Conservation (phyloP, 176 grass and related monocot species). For the Paspalum vaginatum region DNA sequence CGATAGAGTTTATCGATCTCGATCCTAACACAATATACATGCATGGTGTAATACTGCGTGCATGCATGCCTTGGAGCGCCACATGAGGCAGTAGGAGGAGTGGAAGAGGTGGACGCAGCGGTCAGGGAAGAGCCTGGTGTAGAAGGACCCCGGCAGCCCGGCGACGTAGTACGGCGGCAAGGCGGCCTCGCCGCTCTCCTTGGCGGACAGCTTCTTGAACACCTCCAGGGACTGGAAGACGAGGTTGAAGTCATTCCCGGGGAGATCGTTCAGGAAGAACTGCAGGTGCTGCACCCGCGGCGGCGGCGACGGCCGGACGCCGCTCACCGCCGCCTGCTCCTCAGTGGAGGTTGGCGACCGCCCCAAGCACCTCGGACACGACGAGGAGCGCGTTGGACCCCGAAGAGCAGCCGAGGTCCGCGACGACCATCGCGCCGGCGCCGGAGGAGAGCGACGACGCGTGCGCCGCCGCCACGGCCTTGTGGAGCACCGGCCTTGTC, state of each 20-base stretch:
- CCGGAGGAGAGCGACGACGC: slow-evolving; percentile 9
- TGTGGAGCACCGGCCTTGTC: slow-evolving; percentile 45
- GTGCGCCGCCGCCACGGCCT: slow-evolving; percentile 36
- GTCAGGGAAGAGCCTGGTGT: slow-evolving; percentile 59
- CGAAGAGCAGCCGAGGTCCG: slow-evolving; percentile 73
- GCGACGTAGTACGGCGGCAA: slow-evolving; percentile 51
- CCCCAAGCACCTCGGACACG: slow-evolving; percentile 49
- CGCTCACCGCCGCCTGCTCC: neutral
- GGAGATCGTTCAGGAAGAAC: slow-evolving; percentile 82
- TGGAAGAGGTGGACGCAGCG: slow-evolving; percentile 65
- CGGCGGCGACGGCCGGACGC: neutral
- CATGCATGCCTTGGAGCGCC: slow-evolving; percentile 47
- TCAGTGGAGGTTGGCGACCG: slow-evolving; percentile 4
- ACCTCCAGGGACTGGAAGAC: slow-evolving; percentile 51
- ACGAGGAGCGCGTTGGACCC: slow-evolving; percentile 64
- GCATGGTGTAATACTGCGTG: no score
- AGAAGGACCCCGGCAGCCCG: slow-evolving; percentile 65
- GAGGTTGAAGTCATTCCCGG: slow-evolving; percentile 69
- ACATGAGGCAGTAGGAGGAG: slow-evolving; percentile 67
- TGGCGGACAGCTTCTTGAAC: neutral
- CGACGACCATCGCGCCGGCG: slow-evolving; percentile 44
- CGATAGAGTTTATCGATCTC: no score
- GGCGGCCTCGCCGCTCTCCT: neutral
- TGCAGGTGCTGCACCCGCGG: slow-evolving; percentile 29
- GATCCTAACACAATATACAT: no score